phyloP scores from a whole-genome alignment of 2,329 filamentous ascomycete genomes.

The Microdochium trichocladiopsis region DNA sequence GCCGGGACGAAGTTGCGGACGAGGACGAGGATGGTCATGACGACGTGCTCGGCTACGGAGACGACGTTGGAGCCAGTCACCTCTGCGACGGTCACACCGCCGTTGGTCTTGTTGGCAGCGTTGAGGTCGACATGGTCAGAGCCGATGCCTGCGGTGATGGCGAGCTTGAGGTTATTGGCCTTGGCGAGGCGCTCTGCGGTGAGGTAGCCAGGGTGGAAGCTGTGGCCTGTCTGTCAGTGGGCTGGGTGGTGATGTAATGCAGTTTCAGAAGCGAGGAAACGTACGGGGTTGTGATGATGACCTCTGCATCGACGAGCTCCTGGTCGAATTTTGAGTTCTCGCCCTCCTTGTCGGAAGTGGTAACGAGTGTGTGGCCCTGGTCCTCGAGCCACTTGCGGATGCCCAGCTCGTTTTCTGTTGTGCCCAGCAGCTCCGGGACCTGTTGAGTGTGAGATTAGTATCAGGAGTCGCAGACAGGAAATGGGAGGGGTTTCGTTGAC shows the following conservation, averaged over 20 bases:
- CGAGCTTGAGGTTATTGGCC: conserved; percentile 98
- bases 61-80: conserved; percentile 98
- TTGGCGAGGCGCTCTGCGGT: conserved; percentile 93
- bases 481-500: no score
- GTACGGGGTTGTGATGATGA: conserved; percentile 98
- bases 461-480: no score
- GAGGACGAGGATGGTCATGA: conserved; percentile 96
- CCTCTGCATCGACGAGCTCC: conserved; percentile 91
- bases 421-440: conserved; percentile 80
- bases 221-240: conserved; percentile 26
- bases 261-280: conserved; percentile 16
- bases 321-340: conserved; percentile 89
- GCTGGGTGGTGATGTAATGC: not conserved
- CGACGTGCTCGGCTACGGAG: conserved; percentile 95
- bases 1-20: conserved; percentile 98
- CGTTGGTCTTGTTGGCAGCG: conserved; percentile 96
- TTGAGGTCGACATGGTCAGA: conserved; percentile 98
- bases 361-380: conserved; percentile 91
- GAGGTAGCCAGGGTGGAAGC: conserved; percentile 97
- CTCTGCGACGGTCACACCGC: conserved; percentile 93
- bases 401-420: conserved; percentile 97
- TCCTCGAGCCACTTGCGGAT: conserved; percentile 97
- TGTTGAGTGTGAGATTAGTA: conserved; percentile 19
- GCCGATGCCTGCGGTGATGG: conserved; percentile 93
- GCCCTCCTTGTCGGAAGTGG: conserved; percentile 96